Conservation (phyloP, 192 early-diverging fungal genomes). For the Backusella australiensis region DNA sequence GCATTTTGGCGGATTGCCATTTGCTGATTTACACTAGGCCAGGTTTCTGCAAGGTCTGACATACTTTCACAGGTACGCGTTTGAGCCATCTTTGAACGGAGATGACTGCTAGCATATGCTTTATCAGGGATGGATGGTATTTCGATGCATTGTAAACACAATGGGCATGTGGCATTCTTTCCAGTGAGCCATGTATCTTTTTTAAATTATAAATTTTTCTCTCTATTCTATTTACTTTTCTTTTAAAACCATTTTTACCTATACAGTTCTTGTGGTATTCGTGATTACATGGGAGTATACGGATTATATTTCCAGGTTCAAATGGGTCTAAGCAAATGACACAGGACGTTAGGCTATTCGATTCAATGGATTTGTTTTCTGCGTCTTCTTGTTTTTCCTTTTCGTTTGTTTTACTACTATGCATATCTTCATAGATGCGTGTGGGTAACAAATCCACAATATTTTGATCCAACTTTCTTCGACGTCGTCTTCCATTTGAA, state of each 20-base stretch:
- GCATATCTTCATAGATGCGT: not conserved
- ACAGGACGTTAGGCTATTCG: not conserved
- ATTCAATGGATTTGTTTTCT: not conserved
- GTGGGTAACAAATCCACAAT: not conserved
- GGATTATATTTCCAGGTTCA: not conserved
- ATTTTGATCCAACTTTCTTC: not conserved
- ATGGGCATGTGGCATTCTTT: not conserved
- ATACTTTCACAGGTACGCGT: not conserved
- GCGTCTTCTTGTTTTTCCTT: not conserved
- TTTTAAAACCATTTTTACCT: not conserved
- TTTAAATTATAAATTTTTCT: not conserved
- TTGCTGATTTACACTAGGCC: slow-evolving; percentile 1
- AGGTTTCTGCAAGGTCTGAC: not conserved
- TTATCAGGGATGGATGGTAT: not conserved
- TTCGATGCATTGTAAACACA: not conserved
- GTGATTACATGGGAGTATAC: not conserved
- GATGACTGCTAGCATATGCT: not conserved
- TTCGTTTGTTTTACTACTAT: not conserved
- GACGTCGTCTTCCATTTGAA: not conserved
- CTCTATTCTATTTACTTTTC: not conserved
- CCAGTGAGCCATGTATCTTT: not conserved
- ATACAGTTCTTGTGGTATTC: not conserved
- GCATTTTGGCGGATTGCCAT: not conserved
- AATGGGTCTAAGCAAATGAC: not conserved
- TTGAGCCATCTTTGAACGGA: not conserved